Evolutionary conservation across 257 asterid genomes (phyloP).

Genomic region (Jacaranda copaia): DNA sequence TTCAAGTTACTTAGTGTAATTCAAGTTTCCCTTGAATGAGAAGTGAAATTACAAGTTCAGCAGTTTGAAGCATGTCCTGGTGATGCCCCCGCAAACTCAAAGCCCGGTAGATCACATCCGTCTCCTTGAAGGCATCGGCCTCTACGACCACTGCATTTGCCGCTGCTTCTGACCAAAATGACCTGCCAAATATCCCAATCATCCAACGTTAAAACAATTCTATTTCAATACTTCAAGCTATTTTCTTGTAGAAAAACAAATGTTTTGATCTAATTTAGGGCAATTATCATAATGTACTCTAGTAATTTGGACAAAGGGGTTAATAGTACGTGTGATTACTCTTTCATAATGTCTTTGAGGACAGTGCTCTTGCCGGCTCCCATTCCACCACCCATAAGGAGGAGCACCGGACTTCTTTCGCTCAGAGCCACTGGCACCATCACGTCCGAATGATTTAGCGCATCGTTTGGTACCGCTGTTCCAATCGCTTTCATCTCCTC

Average conservation of each 20-base stretch:
- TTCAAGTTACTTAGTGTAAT: too few relatives aligned
- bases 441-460: conserved; percentile 62
- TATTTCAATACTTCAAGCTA: too few relatives aligned
- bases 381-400: conserved; percentile 99
- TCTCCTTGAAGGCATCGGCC: conserved; percentile 98
- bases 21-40: neutral
- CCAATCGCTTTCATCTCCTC: conserved; percentile 92
- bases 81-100: conserved; percentile 87
- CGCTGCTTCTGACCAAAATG: conserved; percentile 86
- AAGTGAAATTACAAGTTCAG: conserved; percentile 59
- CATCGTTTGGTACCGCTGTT: conserved; percentile 30
- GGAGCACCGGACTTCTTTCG: conserved; percentile 84
- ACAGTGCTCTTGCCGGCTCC: conserved; percentile 99
- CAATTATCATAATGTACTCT: too few relatives aligned
- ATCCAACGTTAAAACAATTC: too few relatives aligned
- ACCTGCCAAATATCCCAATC: conserved; percentile 43
- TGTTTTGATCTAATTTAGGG: too few relatives aligned
- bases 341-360: conserved; percentile 88
- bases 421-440: conserved; percentile 84
- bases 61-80: conserved; percentile 95
- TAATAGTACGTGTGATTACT: conserved; percentile 47
- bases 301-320: neutral
- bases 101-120: conserved; percentile 86
- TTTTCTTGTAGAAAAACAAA: neutral
- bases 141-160: conserved; percentile 87